Evolutionary conservation across 2,329 filamentous ascomycete species (phyloP).

Genomic region (Ceratocystiopsis minuta): DNA sequence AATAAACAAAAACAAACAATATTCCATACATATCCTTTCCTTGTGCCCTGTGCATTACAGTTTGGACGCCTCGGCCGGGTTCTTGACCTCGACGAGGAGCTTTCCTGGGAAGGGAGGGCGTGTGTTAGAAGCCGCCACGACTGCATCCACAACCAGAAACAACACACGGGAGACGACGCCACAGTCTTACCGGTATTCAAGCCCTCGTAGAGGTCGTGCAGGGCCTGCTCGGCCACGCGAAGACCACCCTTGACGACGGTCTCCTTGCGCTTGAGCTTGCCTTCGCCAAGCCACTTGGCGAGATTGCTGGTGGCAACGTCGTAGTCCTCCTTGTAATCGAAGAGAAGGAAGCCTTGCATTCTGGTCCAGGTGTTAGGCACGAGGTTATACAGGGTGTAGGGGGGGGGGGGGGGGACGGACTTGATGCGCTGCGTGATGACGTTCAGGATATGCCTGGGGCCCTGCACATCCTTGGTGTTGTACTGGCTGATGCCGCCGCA

Average conservation of each 20-base stretch:
- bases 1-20: neutral
- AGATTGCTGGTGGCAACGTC: slow-evolving; percentile 40
- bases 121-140: neutral
- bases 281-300: slow-evolving; percentile 49
- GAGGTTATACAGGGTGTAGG: too few relatives aligned
- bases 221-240: slow-evolving; percentile 39
- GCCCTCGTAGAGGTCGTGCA: slow-evolving; percentile 48
- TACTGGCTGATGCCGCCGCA: slow-evolving; percentile 57
- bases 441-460: slow-evolving; percentile 25
- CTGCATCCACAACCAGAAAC: too few relatives aligned
- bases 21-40: neutral
- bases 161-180: too few relatives aligned
- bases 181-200: slow-evolving; percentile 54
- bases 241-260: slow-evolving; percentile 55
- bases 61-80: slow-evolving; percentile 7
- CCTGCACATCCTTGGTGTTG: slow-evolving; percentile 36
- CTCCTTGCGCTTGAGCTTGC: slow-evolving; percentile 54
- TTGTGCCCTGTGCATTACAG: slow-evolving; percentile 3
- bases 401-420: neutral
- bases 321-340: slow-evolving; percentile 45
- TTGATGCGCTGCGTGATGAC: slow-evolving; percentile 26
- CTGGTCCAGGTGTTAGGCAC: too few relatives aligned
- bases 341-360: slow-evolving; percentile 56
- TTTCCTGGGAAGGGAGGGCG: slow-evolving; percentile 10
- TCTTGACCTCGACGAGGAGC: slow-evolving; percentile 12